These are phyloP conservation scores for Russula lepida DNA, from an alignment of 768 basidiomycete species.

Conservation along the genomic window DNA sequence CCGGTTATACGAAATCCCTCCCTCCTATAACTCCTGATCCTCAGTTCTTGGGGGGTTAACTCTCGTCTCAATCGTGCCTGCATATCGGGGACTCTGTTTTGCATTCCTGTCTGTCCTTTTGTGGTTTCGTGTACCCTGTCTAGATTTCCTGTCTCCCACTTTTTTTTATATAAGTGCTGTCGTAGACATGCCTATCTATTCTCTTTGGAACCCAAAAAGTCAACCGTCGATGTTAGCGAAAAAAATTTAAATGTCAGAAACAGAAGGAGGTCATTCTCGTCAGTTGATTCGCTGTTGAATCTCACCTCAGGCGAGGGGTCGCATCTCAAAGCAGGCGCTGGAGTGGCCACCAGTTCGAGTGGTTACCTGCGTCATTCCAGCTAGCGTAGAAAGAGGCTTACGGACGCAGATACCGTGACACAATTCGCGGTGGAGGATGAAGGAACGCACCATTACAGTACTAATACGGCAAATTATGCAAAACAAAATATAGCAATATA, in stretches of 20 bases:
- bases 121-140: too few species aligned
- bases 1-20: not conserved
- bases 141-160: not conserved
- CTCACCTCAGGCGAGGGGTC: not conserved
- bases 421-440: not conserved
- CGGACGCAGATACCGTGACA: too few species aligned
- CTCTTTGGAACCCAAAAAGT: not conserved
- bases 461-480: not conserved
- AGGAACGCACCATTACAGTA: not conserved
- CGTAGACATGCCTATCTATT: not conserved
- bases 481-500: constrained; percentile 1
- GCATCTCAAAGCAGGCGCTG: too few species aligned
- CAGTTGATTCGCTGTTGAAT: not conserved
- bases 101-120: not conserved
- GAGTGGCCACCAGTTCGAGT: too few species aligned
- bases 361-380: too few species aligned
- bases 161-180: not conserved
- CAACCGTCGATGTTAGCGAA: too few species aligned
- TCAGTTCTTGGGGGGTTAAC: not conserved
- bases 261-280: not conserved
- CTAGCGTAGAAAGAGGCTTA: too few species aligned
- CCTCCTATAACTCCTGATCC: too few species aligned
- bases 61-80: not conserved
- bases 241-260: too few species aligned
- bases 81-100: not conserved